Evolutionary conservation across 306 rosid species (phyloP).

Genomic region (Acacia confusa): DNA sequence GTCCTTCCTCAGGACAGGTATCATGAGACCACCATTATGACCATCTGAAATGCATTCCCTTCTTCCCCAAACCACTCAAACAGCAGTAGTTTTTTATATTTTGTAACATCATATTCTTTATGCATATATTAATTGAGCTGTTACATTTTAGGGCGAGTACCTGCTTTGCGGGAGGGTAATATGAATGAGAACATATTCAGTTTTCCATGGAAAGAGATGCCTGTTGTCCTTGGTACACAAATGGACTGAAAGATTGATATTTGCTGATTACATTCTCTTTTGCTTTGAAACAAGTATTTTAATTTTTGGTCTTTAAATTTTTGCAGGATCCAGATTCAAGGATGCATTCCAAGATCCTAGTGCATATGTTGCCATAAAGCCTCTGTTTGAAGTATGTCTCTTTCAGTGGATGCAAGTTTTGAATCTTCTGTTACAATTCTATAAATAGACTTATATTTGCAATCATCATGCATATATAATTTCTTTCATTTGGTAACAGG

Average conservation of each 20-base stretch:
- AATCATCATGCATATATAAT: constrained; percentile 22
- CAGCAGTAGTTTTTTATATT: not conserved
- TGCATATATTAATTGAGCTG: constrained; percentile 25
- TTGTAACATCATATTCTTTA: constrained; percentile 14
- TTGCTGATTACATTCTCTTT: constrained; percentile 26
- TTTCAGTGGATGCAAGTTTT: constrained; percentile 22
- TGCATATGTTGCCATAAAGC: constrained; percentile 73
- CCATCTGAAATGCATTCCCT: not conserved
- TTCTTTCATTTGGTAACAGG: constrained; percentile 54
- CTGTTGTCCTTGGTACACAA: constrained; percentile 81
- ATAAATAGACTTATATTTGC: constrained; percentile 4
- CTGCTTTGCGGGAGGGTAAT: constrained; percentile 85
- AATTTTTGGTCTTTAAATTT: not conserved
- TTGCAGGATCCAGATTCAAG: constrained; percentile 84
- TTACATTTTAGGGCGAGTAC: constrained; percentile 70
- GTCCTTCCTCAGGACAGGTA: constrained; percentile 88
- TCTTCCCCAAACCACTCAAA: not conserved
- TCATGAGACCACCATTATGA: constrained; percentile 19
- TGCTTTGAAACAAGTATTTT: constrained; percentile 18
- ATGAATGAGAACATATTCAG: constrained; percentile 71
- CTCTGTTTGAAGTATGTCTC: constrained; percentile 71
- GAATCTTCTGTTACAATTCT: constrained; percentile 2
- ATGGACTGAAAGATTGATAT: constrained; percentile 14
- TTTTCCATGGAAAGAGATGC: constrained; percentile 93
- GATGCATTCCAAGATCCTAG: constrained; percentile 98